Conservation (phyloP, 306 rosid genomes). For the Cicer cuneatum region DNA sequence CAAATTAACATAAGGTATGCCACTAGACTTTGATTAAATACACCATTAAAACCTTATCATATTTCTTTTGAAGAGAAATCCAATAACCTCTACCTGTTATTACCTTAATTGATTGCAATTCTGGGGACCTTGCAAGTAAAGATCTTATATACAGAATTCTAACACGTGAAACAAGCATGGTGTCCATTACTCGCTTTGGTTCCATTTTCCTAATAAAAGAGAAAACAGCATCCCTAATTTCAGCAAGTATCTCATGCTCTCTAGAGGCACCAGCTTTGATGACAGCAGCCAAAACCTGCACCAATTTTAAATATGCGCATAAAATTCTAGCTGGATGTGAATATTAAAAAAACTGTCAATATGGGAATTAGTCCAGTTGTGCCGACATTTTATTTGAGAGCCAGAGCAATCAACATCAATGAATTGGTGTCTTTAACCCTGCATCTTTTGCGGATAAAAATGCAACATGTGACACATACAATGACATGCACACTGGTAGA, state of each 20-base stretch:
- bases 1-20: conserved; percentile 46
- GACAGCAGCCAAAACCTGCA: conserved; percentile 96
- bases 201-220: conserved; percentile 93
- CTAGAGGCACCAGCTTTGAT: conserved; percentile 99
- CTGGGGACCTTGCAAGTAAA: conserved; percentile 93
- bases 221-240: conserved; percentile 93
- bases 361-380: conserved; percentile 9
- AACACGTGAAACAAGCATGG: conserved; percentile 99
- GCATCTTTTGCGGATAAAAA: not conserved
- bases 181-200: conserved; percentile 96
- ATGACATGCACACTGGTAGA: too few relatives aligned
- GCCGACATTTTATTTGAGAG: conserved; percentile 1
- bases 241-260: conserved; percentile 98
- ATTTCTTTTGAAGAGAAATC: conserved; percentile 16
- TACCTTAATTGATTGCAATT: conserved; percentile 98
- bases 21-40: conserved; percentile 42
- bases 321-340: conserved; percentile 32
- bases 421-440: conserved; percentile 24
- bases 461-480: too few relatives aligned
- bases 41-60: conserved; percentile 17
- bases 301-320: conserved; percentile 14
- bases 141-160: conserved; percentile 94
- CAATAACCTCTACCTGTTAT: conserved; percentile 22
- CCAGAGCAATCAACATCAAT: conserved; percentile 23
- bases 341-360: conserved; percentile 7